These are phyloP conservation scores for Leccinum subgranulosum DNA, from an alignment of 768 basidiomycete genomes.

Conservation along the genomic window DNA sequence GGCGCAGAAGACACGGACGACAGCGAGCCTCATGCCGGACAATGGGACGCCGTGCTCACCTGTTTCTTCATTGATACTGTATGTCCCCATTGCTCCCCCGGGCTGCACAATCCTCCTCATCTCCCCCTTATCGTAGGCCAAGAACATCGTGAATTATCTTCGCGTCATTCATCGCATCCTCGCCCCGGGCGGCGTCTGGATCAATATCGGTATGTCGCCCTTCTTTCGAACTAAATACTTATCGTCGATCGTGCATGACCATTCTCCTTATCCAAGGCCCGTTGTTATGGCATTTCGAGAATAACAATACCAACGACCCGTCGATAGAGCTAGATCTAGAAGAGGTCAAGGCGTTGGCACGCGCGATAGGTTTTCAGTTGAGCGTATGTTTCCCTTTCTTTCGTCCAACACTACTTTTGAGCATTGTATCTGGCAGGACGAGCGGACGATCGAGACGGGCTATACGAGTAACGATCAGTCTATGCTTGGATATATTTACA, in stretches of 20 bases:
- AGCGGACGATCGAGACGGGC: slow-evolving; percentile 74
- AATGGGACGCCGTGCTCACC: slow-evolving; percentile 88
- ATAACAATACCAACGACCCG: slow-evolving; percentile 73
- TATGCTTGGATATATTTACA: slow-evolving; percentile 85
- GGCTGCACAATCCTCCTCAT: too few species aligned
- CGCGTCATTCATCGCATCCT: slow-evolving; percentile 80
- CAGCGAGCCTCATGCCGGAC: slow-evolving; percentile 64
- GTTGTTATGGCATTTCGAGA: slow-evolving; percentile 96
- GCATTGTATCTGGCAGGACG: slow-evolving; percentile 56
- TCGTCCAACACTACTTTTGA: not conserved
- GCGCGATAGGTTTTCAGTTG: slow-evolving; percentile 77
- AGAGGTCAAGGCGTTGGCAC: slow-evolving; percentile 76
- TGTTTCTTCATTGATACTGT: slow-evolving; percentile 99
- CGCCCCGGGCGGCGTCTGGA: slow-evolving; percentile 85
- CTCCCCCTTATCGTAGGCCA: slow-evolving; percentile 50
- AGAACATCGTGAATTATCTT: slow-evolving; percentile 89
- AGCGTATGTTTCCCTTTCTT: slow-evolving; percentile 46
- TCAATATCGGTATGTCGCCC: slow-evolving; percentile 58
- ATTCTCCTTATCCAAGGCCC: slow-evolving; percentile 52
- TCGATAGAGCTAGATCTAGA: slow-evolving; percentile 89
- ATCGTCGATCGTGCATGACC: not conserved
- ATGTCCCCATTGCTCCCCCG: slow-evolving; percentile 15
- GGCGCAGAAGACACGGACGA: slow-evolving; percentile 49
- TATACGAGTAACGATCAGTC: slow-evolving; percentile 81
- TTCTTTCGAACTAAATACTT: not conserved